A percentile compares a stretch with the other conserved stretches of the same genome.
phyloP scores from a whole-genome alignment of 2,329 filamentous ascomycete species.

The Penicillium sp. region DNA sequence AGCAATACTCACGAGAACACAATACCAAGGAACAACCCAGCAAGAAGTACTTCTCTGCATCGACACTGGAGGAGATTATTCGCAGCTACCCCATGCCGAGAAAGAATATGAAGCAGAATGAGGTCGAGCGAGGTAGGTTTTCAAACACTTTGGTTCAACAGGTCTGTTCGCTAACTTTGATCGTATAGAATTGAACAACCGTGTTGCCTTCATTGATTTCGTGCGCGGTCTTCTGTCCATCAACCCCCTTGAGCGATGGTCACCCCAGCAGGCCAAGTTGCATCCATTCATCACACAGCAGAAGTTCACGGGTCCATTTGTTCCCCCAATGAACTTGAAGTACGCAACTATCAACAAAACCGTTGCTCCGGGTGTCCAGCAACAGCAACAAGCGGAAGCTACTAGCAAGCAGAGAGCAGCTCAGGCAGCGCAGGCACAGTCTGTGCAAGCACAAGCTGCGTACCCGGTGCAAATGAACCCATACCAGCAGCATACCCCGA shows the following conservation, averaged over 20 bases:
- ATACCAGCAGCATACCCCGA: conserved; percentile 44
- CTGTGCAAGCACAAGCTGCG: conserved; percentile 39
- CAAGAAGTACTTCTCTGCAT: conserved; percentile 99
- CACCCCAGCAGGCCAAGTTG: conserved; percentile 92
- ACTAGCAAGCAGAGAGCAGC: conserved; percentile 84
- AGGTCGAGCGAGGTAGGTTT: conserved; percentile 83
- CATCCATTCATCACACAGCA: conserved; percentile 99
- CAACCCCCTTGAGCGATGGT: conserved; percentile 96
- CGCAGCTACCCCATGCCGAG: conserved; percentile 96
- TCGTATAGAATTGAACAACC: conserved; percentile 89
- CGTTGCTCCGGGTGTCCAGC: conserved; percentile 87
- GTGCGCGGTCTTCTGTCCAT: conserved; percentile 90
- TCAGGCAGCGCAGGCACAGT: conserved; percentile 66
- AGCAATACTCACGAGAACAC: conserved; percentile 94
- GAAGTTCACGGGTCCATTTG: conserved; percentile 94
- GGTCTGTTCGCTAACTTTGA: conserved; percentile 18
- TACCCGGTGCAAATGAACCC: conserved; percentile 66
- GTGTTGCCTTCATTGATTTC: conserved; percentile 96
- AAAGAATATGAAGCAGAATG: conserved; percentile 98
- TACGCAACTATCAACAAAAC: conserved; percentile 81
- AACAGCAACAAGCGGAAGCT: conserved; percentile 93
- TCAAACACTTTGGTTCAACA: background rate
- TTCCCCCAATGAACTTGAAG: conserved; percentile 96
- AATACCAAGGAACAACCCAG: conserved; percentile 97
- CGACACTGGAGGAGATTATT: conserved; percentile 92